phyloP scores from a whole-genome alignment of 106 monocot species.

The Apostasia shenzhenica region DNA sequence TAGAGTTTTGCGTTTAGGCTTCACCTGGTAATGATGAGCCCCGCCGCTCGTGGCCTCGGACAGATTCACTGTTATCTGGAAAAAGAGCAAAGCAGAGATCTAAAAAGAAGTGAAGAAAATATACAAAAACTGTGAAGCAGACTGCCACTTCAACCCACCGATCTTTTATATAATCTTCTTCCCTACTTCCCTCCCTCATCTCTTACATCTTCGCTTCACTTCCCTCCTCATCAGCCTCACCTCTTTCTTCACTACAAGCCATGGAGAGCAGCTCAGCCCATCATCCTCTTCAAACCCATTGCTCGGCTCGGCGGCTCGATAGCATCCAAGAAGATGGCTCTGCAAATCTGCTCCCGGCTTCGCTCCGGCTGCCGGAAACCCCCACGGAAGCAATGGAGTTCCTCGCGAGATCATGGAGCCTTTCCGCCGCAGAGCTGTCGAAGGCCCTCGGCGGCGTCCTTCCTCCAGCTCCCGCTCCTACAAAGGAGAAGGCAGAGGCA shows the following conservation, averaged over 20 bases:
- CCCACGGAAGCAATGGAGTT: conserved; percentile 33
- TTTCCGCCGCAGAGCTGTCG: conserved; percentile 21
- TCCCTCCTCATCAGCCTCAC: background rate
- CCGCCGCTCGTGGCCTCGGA: background rate
- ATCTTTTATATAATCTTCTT: background rate
- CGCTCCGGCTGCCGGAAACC: conserved; percentile 30
- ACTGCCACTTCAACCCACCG: too few species aligned
- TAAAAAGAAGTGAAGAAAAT: too few species aligned
- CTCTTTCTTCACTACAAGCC: background rate
- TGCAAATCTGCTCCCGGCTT: background rate
- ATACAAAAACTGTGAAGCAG: too few species aligned
- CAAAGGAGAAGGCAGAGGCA: background rate
- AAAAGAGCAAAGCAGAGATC: background rate
- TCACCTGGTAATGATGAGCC: conserved; percentile 6
- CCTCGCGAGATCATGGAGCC: conserved; percentile 32
- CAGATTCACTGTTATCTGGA: background rate
- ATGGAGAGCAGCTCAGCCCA: conserved; percentile 17
- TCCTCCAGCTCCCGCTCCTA: background rate
- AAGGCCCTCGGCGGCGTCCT: conserved; percentile 5
- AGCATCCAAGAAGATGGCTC: conserved; percentile 31
- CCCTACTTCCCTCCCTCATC: background rate
- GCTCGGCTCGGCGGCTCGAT: conserved; percentile 28
- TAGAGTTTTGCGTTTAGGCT: background rate
- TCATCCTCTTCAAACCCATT: background rate
- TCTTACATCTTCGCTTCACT: background rate